phyloP scores from a whole-genome alignment of 495 filamentous ascomycete genomes.

The Aspergillus baeticus region DNA sequence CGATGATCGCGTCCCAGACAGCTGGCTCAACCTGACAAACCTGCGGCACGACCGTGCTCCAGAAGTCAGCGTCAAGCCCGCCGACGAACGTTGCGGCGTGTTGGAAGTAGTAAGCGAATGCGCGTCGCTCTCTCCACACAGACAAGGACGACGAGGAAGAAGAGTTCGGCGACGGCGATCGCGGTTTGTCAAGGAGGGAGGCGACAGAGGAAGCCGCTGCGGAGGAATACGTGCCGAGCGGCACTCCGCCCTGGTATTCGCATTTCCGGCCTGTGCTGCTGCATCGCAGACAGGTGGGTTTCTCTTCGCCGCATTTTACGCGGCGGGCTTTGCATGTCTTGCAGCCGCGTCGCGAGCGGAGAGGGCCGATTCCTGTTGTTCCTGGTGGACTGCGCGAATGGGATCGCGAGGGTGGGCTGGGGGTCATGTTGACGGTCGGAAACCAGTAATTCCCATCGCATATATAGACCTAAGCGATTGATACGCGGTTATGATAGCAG shows the following conservation, averaged over 20 bases:
- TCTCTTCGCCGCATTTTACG: constrained; percentile 58
- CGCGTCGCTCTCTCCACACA: constrained; percentile 36
- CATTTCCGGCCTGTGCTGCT: constrained; percentile 51
- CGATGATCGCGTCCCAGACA: constrained; percentile 57
- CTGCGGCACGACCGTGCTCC: constrained; percentile 55
- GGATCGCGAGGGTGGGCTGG: not conserved
- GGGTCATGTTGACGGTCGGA: not conserved
- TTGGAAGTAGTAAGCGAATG: constrained; percentile 42
- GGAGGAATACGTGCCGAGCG: too few relatives aligned
- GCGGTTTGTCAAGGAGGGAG: too few relatives aligned
- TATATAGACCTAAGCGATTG: too few relatives aligned
- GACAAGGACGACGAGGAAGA: constrained; percentile 12
- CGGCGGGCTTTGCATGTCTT: constrained; percentile 48
- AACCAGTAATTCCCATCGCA: not conserved
- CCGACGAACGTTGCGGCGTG: constrained; percentile 29
- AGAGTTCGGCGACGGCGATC: constrained; percentile 1
- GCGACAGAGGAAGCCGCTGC: too few relatives aligned
- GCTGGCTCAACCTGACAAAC: constrained; percentile 56
- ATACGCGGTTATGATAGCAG: too few relatives aligned
- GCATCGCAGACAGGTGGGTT: constrained; percentile 46
- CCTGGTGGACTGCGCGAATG: too few relatives aligned
- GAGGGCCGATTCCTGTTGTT: not conserved
- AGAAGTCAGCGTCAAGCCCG: constrained; percentile 53
- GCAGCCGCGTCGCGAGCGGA: constrained; percentile 37
- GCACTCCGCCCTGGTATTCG: constrained; percentile 27